Conservation (phyloP, 371 early-diverging fungal genomes). For the Smittium mucronatum region DNA sequence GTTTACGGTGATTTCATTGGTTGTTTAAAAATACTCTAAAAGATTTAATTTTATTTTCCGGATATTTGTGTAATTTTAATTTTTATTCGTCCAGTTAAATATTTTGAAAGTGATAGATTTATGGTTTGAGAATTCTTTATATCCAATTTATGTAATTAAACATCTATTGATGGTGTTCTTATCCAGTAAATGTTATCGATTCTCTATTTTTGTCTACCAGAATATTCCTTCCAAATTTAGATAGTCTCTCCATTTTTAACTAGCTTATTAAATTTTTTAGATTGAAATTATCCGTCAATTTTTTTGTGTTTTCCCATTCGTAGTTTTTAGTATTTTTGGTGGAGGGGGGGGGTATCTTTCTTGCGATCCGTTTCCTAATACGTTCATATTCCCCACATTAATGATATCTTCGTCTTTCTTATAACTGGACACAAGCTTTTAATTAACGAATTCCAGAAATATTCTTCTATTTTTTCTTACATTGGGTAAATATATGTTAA, state of each 20-base stretch:
- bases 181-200: not conserved
- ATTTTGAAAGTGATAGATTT: not conserved
- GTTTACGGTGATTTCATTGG: not conserved
- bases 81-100: not conserved
- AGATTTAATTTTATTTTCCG: not conserved
- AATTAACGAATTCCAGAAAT: not conserved
- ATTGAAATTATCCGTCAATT: not conserved
- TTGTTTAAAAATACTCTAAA: not conserved
- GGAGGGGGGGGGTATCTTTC: constrained; percentile 6
- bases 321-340: not conserved
- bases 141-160: not conserved
- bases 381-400: constrained; percentile 2
- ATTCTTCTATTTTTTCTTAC: not conserved
- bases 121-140: not conserved
- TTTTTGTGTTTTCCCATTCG: constrained; percentile 2
- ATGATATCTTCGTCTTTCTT: constrained; percentile 3
- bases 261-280: not conserved
- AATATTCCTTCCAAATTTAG: not conserved
- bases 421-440: not conserved
- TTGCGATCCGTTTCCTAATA: not conserved
- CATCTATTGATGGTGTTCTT: not conserved
- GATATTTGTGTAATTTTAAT: not conserved
- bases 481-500: not conserved
- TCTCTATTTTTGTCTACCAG: not conserved
- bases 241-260: not conserved